Evolutionary conservation across 164 flowering plant genomes (phyloP).

Genomic region (Kingdonia uniflora): DNA sequence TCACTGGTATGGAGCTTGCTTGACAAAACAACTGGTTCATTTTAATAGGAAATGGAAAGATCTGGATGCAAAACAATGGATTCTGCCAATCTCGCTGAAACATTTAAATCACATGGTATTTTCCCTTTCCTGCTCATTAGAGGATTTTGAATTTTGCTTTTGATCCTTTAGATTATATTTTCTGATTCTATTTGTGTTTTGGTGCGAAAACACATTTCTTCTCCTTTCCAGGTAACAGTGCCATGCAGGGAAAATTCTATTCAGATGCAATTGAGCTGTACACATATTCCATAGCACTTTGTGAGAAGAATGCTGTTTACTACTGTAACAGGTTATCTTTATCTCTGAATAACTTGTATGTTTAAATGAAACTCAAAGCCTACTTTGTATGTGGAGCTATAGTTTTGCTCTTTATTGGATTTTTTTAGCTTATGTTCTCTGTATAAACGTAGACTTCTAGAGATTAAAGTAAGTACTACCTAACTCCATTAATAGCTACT

Average conservation of each 20-base stretch:
- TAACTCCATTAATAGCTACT: too few species aligned
- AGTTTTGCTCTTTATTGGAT: too few species aligned
- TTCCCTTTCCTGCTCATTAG: background rate
- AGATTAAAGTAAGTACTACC: too few species aligned
- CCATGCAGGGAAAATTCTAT: constrained; percentile 63
- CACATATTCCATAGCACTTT: constrained; percentile 68
- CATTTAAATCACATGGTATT: constrained; percentile 64
- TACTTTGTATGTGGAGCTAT: too few species aligned
- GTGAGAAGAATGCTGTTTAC: constrained; percentile 73
- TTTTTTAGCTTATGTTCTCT: too few species aligned
- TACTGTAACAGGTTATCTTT: constrained; percentile 79
- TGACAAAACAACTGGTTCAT: constrained; percentile 3
- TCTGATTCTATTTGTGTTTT: background rate
- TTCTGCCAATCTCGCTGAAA: constrained; percentile 45
- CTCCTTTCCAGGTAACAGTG: constrained; percentile 59
- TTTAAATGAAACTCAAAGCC: too few species aligned
- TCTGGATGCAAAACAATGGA: constrained; percentile 45
- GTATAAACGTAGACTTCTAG: too few species aligned
- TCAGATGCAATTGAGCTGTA: constrained; percentile 76
- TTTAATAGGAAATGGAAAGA: constrained; percentile 55
- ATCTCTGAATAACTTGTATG: too few species aligned
- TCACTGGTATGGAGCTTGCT: constrained; percentile 1
- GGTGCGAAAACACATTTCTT: background rate
- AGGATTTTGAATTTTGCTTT: background rate
- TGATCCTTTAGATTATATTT: background rate